Conservation (phyloP, 345 rosid species). For the Abelmoschus esculentus region DNA sequence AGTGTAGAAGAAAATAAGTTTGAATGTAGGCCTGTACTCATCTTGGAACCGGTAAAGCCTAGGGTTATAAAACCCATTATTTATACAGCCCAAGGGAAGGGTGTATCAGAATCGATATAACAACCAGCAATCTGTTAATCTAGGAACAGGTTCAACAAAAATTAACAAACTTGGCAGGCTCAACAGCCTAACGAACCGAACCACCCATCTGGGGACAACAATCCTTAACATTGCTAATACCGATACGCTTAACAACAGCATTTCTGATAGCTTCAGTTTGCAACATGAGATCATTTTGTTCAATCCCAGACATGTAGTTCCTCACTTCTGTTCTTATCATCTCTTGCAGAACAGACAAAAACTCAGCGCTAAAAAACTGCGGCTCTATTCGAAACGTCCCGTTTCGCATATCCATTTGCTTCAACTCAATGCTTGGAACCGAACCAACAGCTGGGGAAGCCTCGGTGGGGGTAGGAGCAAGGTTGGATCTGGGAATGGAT, state of each 20-base stretch:
- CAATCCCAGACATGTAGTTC: slow-evolving; percentile 54
- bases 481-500: slow-evolving; percentile 9
- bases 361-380: slow-evolving; percentile 56
- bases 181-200: no score
- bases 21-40: no score
- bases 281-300: slow-evolving; percentile 38
- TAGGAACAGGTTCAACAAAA: no score
- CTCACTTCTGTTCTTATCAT: slow-evolving; percentile 69
- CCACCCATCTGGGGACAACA: no score
- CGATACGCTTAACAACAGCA: slow-evolving; percentile 61
- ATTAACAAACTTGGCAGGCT: no score
- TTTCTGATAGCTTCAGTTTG: slow-evolving; percentile 48
- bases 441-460: not conserved
- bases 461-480: slow-evolving; percentile 3
- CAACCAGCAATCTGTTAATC: no score
- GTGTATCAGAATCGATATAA: no score
- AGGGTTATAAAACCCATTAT: no score
- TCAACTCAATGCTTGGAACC: no score
- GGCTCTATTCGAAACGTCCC: slow-evolving; percentile 23
- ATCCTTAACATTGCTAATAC: slow-evolving; percentile 24
- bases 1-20: no score
- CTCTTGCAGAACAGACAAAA: slow-evolving; percentile 59
- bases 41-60: no score
- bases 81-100: no score
- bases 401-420: not conserved